Base-by-base conservation (phyloP, 192 early-diverging fungal genomes). In the Pilaira anomala region DNA sequence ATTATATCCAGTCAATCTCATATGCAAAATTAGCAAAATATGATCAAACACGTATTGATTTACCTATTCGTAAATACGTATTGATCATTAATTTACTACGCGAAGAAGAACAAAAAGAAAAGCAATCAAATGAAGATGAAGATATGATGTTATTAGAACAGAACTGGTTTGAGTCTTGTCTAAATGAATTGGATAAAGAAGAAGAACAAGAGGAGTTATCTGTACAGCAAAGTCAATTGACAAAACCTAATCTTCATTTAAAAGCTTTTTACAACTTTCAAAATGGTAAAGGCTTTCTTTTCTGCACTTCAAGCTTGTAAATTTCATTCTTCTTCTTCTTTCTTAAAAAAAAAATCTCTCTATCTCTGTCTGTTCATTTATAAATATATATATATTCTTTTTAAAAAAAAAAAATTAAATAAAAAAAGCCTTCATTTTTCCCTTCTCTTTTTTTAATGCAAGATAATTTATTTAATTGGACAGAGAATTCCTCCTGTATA, bases 401-500 rank as follows among this genome's bases (percentile, higher is more conserved):
- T n/a, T 3, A 36, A 36, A 9, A 33, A 33, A 33, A 5, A 5
- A 33, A 5, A 36, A 36, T 36, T 3, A 36, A 6, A 36, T 36
- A 36, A 36, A 36, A 36, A 36, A 36, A 36, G 5, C 0, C 2
- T 4, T n/a, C n/a, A n/a, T n/a, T n/a, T n/a, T n/a, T n/a, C n/a
- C n/a, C n/a, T n/a, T n/a, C n/a, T n/a, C n/a, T 51, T 22, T 29
- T 52, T 29, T 52, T 52, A 29, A 49, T n/a, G 14, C 8, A 30
- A 29, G n/a, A 6, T 2, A 54, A 21, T 49, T 18, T 63, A 63
- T 33, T 54, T 63, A 21, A 54, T 36, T 50, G 62, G 62, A 33
- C 62, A 63, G 16, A 63, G 36, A 11, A 63, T 52, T 21, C 62
- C 62, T 18, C 62, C 62, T 18, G 62, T 63, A 41, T 46, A 46